Evolutionary conservation across 371 early-diverging fungal species (phyloP).

Genomic region (Sporodiniella umbellata): DNA sequence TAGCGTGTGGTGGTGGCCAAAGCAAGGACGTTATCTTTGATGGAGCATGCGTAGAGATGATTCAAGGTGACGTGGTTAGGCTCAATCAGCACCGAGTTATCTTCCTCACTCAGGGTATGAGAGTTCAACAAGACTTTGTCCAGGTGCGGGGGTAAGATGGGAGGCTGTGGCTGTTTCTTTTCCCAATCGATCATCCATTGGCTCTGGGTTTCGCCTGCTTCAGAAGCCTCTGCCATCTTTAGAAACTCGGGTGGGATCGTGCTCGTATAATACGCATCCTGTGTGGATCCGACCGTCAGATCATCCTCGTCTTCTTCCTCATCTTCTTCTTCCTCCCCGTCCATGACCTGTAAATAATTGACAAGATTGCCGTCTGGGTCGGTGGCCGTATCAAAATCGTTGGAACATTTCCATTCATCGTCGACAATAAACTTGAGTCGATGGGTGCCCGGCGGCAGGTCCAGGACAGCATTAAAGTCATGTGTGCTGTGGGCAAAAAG

Average conservation of each 20-base stretch:
- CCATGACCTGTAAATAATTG: conserved; percentile 86
- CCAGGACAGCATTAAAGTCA: conserved; percentile 81
- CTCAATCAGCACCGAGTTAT: conserved; percentile 76
- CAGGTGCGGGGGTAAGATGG: conserved; percentile 87
- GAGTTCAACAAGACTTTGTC: conserved; percentile 88
- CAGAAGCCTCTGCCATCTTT: conserved; percentile 25
- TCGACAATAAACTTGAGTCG: conserved; percentile 97
- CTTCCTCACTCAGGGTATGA: conserved; percentile 64
- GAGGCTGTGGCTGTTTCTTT: conserved; percentile 64
- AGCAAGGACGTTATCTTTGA: conserved; percentile 95
- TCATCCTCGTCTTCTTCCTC: conserved; percentile 28
- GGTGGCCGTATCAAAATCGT: conserved; percentile 85
- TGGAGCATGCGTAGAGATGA: conserved; percentile 94
- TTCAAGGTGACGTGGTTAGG: conserved; percentile 94
- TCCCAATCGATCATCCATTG: conserved; percentile 47
- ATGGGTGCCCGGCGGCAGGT: conserved; percentile 91
- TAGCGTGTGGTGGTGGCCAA: conserved; percentile 84
- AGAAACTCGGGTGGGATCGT: conserved; percentile 59
- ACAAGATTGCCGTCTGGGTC: conserved; percentile 95
- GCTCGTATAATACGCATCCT: conserved; percentile 56
- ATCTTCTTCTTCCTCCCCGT: conserved; percentile 54
- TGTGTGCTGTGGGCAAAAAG: conserved; percentile 50
- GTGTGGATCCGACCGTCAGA: conserved; percentile 40
- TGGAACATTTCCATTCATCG: conserved; percentile 95
- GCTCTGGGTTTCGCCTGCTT: conserved; percentile 6